These are phyloP conservation scores for Malus fusca DNA, from an alignment of 306 rosid species.

Conservation along the genomic window DNA sequence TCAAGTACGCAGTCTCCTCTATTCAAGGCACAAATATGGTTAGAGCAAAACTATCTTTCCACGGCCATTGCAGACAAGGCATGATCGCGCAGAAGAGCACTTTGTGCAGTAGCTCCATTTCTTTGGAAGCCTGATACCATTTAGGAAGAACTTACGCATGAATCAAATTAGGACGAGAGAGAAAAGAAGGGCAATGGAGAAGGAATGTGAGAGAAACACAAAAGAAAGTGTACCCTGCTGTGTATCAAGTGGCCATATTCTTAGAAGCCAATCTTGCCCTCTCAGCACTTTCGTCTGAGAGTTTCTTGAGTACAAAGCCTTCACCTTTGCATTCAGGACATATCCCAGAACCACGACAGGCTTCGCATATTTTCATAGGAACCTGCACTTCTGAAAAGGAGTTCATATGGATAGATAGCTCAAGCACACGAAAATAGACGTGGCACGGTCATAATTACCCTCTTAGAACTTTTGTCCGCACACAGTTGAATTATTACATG, in stretches of 20 bases:
- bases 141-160: background rate
- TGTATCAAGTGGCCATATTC: constrained; percentile 84
- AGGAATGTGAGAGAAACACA: background rate
- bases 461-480: background rate
- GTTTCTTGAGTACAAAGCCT: constrained; percentile 79
- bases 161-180: background rate
- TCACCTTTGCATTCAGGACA: constrained; percentile 93
- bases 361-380: constrained; percentile 50
- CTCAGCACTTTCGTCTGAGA: constrained; percentile 68
- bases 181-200: background rate
- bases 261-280: constrained; percentile 58
- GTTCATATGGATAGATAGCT: constrained; percentile 14
- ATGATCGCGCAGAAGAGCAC: constrained; percentile 76
- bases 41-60: constrained; percentile 51
- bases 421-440: constrained; percentile 5
- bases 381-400: constrained; percentile 37
- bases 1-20: background rate
- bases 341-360: constrained; percentile 79
- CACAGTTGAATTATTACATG: background rate
- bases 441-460: background rate
- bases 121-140: constrained; percentile 72
- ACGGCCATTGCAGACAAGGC: constrained; percentile 66
- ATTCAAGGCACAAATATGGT: background rate
- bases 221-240: constrained; percentile 48
- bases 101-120: constrained; percentile 97